Evolutionary conservation across 305 asterid genomes (phyloP).

Genomic region (Fraxinus baroniana): DNA sequence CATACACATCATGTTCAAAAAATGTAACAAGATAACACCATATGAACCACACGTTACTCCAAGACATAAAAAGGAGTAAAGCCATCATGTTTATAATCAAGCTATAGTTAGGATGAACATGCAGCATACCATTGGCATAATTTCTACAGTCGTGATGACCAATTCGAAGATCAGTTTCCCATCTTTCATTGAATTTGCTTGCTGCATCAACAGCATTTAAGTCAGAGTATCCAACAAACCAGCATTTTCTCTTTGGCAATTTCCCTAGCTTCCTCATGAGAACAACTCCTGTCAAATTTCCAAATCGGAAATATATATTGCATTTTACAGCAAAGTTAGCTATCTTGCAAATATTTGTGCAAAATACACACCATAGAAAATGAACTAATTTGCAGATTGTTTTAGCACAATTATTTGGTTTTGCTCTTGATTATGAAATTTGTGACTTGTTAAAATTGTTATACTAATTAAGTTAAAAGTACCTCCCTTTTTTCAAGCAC

Average conservation of each 20-base stretch:
- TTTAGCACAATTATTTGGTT: background rate
- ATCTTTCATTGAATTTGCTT: slow-evolving; percentile 42
- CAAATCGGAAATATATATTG: background rate
- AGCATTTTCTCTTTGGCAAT: slow-evolving; percentile 60
- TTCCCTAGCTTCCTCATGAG: slow-evolving; percentile 48
- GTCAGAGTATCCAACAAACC: slow-evolving; percentile 62
- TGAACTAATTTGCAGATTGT: background rate
- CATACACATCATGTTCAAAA: background rate
- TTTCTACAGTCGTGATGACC: slow-evolving; percentile 70
- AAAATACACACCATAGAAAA: background rate
- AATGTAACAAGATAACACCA: background rate
- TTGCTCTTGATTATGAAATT: background rate
- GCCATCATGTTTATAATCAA: background rate
- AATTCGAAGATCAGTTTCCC: slow-evolving; percentile 61
- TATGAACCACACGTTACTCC: background rate
- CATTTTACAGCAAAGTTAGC: background rate
- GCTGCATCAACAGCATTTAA: slow-evolving; percentile 37
- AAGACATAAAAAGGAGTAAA: background rate
- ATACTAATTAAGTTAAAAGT: too few relatives aligned
- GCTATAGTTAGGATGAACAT: background rate
- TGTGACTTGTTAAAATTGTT: background rate
- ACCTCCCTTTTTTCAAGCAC: background rate
- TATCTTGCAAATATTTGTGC: background rate
- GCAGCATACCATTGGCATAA: slow-evolving; percentile 51
- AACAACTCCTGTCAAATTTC: slow-evolving; percentile 45